Evolutionary conservation across 441 rosid genomes (phyloP).

Genomic region (Populus hybrid): DNA sequence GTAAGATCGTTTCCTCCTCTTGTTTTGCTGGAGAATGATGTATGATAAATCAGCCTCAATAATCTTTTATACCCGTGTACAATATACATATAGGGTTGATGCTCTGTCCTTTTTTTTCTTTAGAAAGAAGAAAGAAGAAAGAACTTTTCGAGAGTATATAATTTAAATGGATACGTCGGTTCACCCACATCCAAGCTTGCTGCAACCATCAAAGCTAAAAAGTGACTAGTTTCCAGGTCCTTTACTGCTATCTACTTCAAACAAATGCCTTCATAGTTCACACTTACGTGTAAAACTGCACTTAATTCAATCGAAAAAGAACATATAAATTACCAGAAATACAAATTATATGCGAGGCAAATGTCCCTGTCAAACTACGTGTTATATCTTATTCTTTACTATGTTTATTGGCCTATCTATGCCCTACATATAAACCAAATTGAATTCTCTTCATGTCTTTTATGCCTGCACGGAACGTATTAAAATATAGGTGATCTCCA

Average conservation of each 20-base stretch:
- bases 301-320: neutral
- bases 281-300: neutral
- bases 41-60: neutral
- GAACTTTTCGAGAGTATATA: no score
- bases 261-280: neutral
- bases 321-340: neutral
- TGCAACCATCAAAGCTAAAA: constrained; percentile 25
- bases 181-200: constrained; percentile 31
- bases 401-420: constrained; percentile 7
- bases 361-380: constrained; percentile 25
- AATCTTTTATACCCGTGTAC: constrained; percentile 17
- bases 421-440: constrained; percentile 24
- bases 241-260: neutral
- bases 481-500: neutral
- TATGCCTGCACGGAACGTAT: constrained; percentile 21
- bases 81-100: neutral
- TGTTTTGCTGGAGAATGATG: neutral
- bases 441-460: constrained; percentile 24
- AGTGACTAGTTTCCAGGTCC: neutral
- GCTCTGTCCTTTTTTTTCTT: constrained; percentile 6
- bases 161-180: constrained; percentile 15
- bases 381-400: constrained; percentile 11
- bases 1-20: neutral
- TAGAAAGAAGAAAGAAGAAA: neutral
- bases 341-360: neutral